These are phyloP conservation scores for Erodium texanum DNA, from an alignment of 441 rosid species.

Conservation along the genomic window DNA sequence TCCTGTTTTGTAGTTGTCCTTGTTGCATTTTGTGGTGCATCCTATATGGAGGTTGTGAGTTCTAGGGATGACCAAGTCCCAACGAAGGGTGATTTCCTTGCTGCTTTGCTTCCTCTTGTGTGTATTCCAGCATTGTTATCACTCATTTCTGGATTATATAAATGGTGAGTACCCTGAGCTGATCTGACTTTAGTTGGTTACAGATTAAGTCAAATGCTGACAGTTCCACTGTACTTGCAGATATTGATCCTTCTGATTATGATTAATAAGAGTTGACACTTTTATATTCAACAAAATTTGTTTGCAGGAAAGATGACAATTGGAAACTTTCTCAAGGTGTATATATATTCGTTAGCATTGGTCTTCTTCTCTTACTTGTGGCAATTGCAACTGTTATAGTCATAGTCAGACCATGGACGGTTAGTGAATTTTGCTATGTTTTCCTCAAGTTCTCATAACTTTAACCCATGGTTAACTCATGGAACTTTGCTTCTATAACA, in stretches of 20 bases:
- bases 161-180: conserved; percentile 55
- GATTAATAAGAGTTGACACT: conserved; percentile 14
- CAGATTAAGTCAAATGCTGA: conserved; percentile 14
- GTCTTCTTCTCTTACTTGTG: conserved; percentile 92
- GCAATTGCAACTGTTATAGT: conserved; percentile 89
- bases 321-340: conserved; percentile 97
- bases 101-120: conserved; percentile 92
- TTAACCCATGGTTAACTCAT: conserved; percentile 16
- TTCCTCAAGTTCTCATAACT: conserved; percentile 14
- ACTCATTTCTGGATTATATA: conserved; percentile 85
- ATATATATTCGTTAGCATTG: conserved; percentile 68
- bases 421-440: conserved; percentile 35
- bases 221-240: conserved; percentile 12
- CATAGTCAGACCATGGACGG: conserved; percentile 87
- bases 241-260: conserved; percentile 9
- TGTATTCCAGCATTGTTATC: conserved; percentile 92
- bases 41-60: conserved; percentile 85
- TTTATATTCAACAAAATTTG: conserved; percentile 17
- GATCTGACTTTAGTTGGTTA: conserved; percentile 19
- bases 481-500: conserved; percentile 41
- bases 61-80: conserved; percentile 88
- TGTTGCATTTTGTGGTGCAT: conserved; percentile 84
- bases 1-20: conserved; percentile 68
- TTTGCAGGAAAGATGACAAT: conserved; percentile 93
- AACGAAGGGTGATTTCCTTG: conserved; percentile 87